A percentile compares a stretch with the other conserved stretches of the same genome.
Evolutionary conservation across 2,329 filamentous ascomycete species (phyloP).

Genomic region (Malbranchea cinnamomea): DNA sequence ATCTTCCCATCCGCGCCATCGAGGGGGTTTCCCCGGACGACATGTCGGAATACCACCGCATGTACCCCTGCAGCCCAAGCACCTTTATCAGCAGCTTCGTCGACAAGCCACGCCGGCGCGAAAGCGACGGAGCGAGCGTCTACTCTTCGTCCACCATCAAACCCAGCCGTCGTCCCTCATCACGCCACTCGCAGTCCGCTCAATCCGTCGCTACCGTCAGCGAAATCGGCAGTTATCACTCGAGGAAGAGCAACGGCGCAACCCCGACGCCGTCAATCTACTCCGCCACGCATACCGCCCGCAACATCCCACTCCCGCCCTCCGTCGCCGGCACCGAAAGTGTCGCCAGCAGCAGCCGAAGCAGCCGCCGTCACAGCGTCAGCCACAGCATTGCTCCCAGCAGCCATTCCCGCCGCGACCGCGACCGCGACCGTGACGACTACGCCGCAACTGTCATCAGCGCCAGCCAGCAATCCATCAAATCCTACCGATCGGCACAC

Average conservation of each 20-base stretch:
- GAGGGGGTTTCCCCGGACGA: slow-evolving; percentile 19
- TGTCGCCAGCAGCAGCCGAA: slow-evolving; percentile 6
- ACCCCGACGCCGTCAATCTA: slow-evolving; percentile 8
- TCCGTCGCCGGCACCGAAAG: slow-evolving; percentile 16
- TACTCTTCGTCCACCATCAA: slow-evolving; percentile 22
- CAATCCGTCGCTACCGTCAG: slow-evolving; percentile 13
- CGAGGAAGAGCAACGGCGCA: slow-evolving; percentile 12
- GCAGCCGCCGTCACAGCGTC: slow-evolving; percentile 10
- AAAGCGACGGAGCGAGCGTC: slow-evolving; percentile 16
- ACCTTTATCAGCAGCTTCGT: slow-evolving; percentile 29
- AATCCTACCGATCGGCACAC: slow-evolving; percentile 12
- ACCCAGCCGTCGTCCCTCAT: slow-evolving; percentile 16
- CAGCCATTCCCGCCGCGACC: slow-evolving; percentile 6
- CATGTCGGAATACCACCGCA: slow-evolving; percentile 3
- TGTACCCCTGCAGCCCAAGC: slow-evolving; percentile 19
- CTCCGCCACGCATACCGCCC: slow-evolving; percentile 20
- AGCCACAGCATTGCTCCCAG: slow-evolving; percentile 11
- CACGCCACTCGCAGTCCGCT: slow-evolving; percentile 15
- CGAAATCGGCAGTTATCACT: slow-evolving; percentile 13
- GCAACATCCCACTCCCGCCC: slow-evolving; percentile 22
- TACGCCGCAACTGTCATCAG: slow-evolving; percentile 3
- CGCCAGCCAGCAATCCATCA: slow-evolving; percentile 10
- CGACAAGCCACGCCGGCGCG: slow-evolving; percentile 13
- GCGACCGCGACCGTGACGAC: slow-evolving; percentile 1
- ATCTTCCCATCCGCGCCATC: slow-evolving; percentile 25